Conservation (phyloP, 202 grass and related monocot genomes). For the Zizania palustris region DNA sequence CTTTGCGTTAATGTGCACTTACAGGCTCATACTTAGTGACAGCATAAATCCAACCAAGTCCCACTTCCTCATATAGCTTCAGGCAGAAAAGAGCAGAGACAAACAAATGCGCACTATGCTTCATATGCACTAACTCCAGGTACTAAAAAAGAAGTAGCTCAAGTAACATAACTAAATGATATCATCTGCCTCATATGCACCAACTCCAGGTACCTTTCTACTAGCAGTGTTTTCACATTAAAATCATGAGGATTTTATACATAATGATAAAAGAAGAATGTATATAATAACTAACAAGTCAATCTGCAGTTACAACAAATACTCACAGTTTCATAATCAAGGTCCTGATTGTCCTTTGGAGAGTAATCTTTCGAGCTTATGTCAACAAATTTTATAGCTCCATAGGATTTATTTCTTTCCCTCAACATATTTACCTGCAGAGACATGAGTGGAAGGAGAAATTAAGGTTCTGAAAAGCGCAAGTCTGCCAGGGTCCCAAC, state of each 20-base stretch:
- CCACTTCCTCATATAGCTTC: conserved; percentile 85
- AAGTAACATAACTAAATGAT: neutral
- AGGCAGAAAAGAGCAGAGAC: neutral
- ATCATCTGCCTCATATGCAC: neutral
- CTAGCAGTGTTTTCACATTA: neutral
- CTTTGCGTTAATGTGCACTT: conserved; percentile 52
- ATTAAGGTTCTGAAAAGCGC: conserved; percentile 1
- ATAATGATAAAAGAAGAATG: neutral
- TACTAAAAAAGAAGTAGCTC: conserved; percentile 9
- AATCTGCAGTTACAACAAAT: too few relatives aligned
- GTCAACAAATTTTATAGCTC: conserved; percentile 86
- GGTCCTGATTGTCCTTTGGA: conserved; percentile 63
- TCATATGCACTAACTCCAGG: neutral
- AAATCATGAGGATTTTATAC: neutral
- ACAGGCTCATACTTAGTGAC: conserved; percentile 92
- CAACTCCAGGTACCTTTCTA: neutral
- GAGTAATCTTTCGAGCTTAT: conserved; percentile 96
- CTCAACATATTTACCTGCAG: conserved; percentile 85
- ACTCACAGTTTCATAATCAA: conserved; percentile 92
- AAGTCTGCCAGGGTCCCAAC: neutral
- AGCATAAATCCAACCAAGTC: conserved; percentile 94
- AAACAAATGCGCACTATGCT: conserved; percentile 2
- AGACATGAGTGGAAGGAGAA: neutral
- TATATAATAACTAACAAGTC: too few relatives aligned
- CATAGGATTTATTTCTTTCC: conserved; percentile 84